These are phyloP conservation scores for Ascoidea asiatica DNA, from an alignment of 805 yeast species.

Conservation along the genomic window DNA sequence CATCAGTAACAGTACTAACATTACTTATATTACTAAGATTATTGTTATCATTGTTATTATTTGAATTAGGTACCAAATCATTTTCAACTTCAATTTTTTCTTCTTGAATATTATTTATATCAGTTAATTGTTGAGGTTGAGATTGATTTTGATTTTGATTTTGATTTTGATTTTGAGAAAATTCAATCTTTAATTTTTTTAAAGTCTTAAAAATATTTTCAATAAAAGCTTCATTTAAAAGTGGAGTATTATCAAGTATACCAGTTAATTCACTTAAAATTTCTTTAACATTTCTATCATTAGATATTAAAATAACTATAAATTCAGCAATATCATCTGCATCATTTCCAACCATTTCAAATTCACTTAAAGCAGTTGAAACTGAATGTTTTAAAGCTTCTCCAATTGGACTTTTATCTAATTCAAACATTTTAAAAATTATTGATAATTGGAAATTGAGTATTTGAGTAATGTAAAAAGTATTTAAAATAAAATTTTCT, in stretches of 20 bases:
- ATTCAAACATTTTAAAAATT: too few species aligned
- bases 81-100: background rate
- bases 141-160: constrained; percentile 2
- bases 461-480: too few species aligned
- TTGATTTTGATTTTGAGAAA: constrained; percentile 14
- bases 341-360: too few species aligned
- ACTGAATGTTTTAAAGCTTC: too few species aligned
- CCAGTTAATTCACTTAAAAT: constrained; percentile 47
- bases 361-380: too few species aligned
- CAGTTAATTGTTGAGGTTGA: constrained; percentile 8
- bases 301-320: constrained; percentile 56
- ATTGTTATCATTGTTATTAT: constrained; percentile 13
- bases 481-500: too few species aligned
- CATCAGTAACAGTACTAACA: too few species aligned
- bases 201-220: constrained; percentile 46
- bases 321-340: constrained; percentile 54
- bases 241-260: constrained; percentile 45
- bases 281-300: constrained; percentile 47
- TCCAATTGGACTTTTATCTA: too few species aligned
- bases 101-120: background rate
- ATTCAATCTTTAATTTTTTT: constrained; percentile 23
- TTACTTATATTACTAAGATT: constrained; percentile 5
- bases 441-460: too few species aligned
- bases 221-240: constrained; percentile 45
- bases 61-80: constrained; percentile 2